Base-by-base conservation (phyloP, 2,329 filamentous ascomycete species). In the Parastagonospora nodorum region DNA sequence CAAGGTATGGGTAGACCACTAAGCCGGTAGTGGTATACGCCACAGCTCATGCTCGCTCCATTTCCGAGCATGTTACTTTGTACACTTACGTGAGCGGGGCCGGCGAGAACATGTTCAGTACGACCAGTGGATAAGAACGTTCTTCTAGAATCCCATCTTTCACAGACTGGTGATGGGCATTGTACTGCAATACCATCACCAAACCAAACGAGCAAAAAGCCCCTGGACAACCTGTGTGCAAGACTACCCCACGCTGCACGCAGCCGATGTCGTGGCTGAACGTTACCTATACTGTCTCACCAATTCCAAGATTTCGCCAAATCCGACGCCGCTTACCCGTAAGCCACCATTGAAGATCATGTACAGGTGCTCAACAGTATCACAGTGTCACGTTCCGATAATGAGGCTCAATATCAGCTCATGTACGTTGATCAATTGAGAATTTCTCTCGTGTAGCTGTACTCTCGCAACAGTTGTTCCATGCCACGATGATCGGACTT, bases 201-300 rank as follows among this genome's bases (percentile, higher is more conserved):
- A 35, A 37, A 8, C n/a, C 14, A n/a, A 37, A 16, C 19, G 19
- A 42, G 40, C 27, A 29, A 12, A 19, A 15, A 11, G 5, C 3
- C 19, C 19, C 19, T 31, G 5, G 29, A 47, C 41, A 32, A 28
- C 19, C 19, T 24, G 19, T 24, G 11, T 42, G 8, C 28, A 19
- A 35, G 16, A 14, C 15, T 44, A 5, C 35, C 36, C 46, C 40
- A 50, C n/a, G 31, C 42, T 47, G 40, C 38, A 30, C 33, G 11
- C 14, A 43, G 35, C 36, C 24, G 32, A 10, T 11, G n/a, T 9
- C 16, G 8, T 31, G 11, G 39, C 14, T 33, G 43, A 8, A 33
- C n/a, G 11, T 14, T 14, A 39, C 11, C 14, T 14, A 14, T n/a
- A 35, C 8, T 4, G 16, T 46, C 5, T 16, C 16, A 15, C 36